Conservation (phyloP, 352 stramenopile species). For the Hyaloperonospora brassicae region DNA sequence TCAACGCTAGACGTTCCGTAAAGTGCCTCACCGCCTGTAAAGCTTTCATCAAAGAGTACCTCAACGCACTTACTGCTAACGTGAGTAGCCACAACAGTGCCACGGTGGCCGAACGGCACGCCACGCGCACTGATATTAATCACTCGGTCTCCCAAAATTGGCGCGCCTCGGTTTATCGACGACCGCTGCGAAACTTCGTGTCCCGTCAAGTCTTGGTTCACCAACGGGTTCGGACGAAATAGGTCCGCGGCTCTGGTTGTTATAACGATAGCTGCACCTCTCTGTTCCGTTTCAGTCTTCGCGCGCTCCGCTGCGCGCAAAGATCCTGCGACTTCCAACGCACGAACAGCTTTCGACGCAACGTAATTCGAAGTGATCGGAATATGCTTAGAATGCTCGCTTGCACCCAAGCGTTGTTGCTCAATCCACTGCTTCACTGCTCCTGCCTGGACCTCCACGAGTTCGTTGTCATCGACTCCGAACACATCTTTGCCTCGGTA, state of each 20-base stretch:
- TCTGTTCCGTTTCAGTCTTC: constrained; percentile 34
- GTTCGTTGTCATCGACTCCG: constrained; percentile 44
- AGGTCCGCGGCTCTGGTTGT: constrained; percentile 43
- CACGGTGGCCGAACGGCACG: constrained; percentile 94
- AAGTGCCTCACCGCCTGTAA: constrained; percentile 93
- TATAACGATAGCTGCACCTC: constrained; percentile 32
- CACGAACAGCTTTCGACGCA: constrained; percentile 85
- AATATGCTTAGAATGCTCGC: constrained; percentile 85
- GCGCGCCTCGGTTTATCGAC: constrained; percentile 60
- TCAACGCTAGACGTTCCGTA: constrained; percentile 93
- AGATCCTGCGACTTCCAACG: constrained; percentile 84
- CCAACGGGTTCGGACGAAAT: constrained; percentile 65
- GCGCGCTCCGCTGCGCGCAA: constrained; percentile 57
- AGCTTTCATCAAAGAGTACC: constrained; percentile 94
- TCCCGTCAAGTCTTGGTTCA: constrained; percentile 76
- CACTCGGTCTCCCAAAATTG: constrained; percentile 93
- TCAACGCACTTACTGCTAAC: constrained; percentile 95
- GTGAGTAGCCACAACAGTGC: constrained; percentile 97
- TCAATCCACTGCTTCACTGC: constrained; percentile 91
- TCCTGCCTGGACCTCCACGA: constrained; percentile 64
- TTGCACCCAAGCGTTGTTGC: constrained; percentile 78
- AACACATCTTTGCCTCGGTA: constrained; percentile 89
- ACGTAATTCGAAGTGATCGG: constrained; percentile 91
- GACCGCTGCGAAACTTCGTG: constrained; percentile 50
- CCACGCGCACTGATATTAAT: constrained; percentile 93